phyloP scores from a whole-genome alignment of 2,329 filamentous ascomycete genomes.

The Pseudogymnoascus sp. region DNA sequence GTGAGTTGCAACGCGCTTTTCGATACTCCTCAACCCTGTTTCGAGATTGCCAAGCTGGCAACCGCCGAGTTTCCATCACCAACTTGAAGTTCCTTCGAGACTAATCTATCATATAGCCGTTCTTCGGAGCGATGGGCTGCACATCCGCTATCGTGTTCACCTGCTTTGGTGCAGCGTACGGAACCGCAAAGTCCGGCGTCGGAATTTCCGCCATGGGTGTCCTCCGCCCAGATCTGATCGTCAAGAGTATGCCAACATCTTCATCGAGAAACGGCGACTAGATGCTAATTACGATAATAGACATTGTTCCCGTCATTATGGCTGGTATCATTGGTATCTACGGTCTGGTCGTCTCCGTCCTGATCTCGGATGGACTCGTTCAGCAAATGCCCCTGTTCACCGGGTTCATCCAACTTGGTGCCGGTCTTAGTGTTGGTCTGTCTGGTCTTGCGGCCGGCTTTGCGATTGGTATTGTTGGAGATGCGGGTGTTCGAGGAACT shows the following conservation, averaged over 20 bases:
- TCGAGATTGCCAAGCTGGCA: neutral
- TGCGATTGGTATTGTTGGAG: slow-evolving; percentile 80
- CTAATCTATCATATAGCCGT: slow-evolving; percentile 47
- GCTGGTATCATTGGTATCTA: slow-evolving; percentile 99
- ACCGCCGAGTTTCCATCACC: slow-evolving; percentile 11
- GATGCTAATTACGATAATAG: slow-evolving; percentile 39
- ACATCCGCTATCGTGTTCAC: slow-evolving; percentile 93
- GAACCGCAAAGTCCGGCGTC: slow-evolving; percentile 97
- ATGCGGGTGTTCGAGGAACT: slow-evolving; percentile 80
- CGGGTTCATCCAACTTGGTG: slow-evolving; percentile 78
- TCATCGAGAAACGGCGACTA: neutral
- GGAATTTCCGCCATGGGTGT: slow-evolving; percentile 99
- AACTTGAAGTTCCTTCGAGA: slow-evolving; percentile 11
- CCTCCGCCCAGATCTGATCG: slow-evolving; percentile 92
- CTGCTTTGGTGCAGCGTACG: slow-evolving; percentile 93
- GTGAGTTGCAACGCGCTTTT: slow-evolving; percentile 55
- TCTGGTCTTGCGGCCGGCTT: slow-evolving; percentile 79
- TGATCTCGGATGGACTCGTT: slow-evolving; percentile 72
- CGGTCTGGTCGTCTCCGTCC: slow-evolving; percentile 78
- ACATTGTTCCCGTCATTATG: slow-evolving; percentile 99
- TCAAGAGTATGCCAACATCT: slow-evolving; percentile 75
- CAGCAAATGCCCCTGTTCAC: slow-evolving; percentile 70
- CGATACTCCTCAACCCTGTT: slow-evolving; percentile 8
- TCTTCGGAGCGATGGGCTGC: slow-evolving; percentile 97
- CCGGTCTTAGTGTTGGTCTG: slow-evolving; percentile 73